Percentiles rank a stretch among this genome's conserved stretches.
Conservation (phyloP, 2,329 filamentous ascomycete genomes). For the Neofusicoccum umdonicola region DNA sequence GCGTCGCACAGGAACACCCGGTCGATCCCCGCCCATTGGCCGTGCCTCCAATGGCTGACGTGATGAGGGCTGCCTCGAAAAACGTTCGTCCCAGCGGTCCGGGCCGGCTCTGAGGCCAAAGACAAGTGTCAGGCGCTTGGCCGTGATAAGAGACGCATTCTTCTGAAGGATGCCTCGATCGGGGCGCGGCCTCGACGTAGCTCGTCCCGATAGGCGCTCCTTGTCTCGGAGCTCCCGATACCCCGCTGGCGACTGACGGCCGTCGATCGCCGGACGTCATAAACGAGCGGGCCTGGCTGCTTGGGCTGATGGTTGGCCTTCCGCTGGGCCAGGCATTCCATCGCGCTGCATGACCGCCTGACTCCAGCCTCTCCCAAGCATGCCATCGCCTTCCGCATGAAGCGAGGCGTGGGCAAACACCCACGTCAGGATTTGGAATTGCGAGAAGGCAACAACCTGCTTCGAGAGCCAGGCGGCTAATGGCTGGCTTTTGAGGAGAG, state of each 20-base stretch:
- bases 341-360: conserved; percentile 13
- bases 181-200: not conserved
- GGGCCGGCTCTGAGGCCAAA: conserved; percentile 18
- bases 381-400: conserved; percentile 10
- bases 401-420: not conserved
- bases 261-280: conserved; percentile 8
- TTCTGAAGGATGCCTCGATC: conserved; percentile 15
- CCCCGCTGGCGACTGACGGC: conserved; percentile 10
- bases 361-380: conserved; percentile 7
- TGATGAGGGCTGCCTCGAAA: conserved; percentile 17
- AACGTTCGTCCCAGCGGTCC: conserved; percentile 19
- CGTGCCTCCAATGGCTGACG: conserved; percentile 10
- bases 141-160: conserved; percentile 10
- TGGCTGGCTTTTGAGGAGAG: not conserved
- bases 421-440: conserved; percentile 13
- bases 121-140: conserved; percentile 19
- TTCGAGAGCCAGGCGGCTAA: not conserved
- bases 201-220: conserved; percentile 14
- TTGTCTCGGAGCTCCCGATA: conserved; percentile 19
- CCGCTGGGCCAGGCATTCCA: conserved; percentile 9
- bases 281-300: not conserved
- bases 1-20: conserved; percentile 10
- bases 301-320: conserved; percentile 12
- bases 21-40: conserved; percentile 13
- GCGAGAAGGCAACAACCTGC: conserved; percentile 1